Evolutionary conservation across 192 early-diverging fungal genomes (phyloP).

Genomic region (Umbelopsis ramanniana): DNA sequence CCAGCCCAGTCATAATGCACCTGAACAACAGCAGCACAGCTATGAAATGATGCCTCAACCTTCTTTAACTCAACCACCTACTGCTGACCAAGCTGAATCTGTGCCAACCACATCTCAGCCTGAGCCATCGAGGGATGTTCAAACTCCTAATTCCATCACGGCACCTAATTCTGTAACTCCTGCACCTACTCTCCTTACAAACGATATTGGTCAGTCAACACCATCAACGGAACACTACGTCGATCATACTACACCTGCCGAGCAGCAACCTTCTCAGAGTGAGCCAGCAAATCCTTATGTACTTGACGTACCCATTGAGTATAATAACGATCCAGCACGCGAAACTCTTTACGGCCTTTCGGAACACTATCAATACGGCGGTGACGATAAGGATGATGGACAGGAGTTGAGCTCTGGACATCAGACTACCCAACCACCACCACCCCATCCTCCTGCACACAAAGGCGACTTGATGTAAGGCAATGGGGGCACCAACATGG

Average conservation of each 20-base stretch:
- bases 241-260: background rate
- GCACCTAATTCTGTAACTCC: background rate
- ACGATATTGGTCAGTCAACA: background rate
- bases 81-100: background rate
- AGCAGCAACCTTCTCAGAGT: background rate
- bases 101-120: background rate
- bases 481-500: background rate
- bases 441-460: background rate
- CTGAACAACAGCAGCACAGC: background rate
- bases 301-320: background rate
- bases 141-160: background rate
- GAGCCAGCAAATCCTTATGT: background rate
- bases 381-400: background rate
- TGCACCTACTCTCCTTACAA: background rate
- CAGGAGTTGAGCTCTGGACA: conserved; percentile 19
- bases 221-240: background rate
- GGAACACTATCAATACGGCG: conserved; percentile 19
- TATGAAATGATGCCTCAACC: conserved; percentile 13
- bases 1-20: background rate
- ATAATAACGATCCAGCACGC: conserved; percentile 16
- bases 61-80: background rate
- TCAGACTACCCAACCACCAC: background rate
- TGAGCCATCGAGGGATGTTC: background rate
- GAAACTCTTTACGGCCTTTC: conserved; percentile 24
- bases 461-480: conserved; percentile 9